Base-by-base conservation (phyloP, 768 basidiomycete species). In the Mycena chlorophos region DNA sequence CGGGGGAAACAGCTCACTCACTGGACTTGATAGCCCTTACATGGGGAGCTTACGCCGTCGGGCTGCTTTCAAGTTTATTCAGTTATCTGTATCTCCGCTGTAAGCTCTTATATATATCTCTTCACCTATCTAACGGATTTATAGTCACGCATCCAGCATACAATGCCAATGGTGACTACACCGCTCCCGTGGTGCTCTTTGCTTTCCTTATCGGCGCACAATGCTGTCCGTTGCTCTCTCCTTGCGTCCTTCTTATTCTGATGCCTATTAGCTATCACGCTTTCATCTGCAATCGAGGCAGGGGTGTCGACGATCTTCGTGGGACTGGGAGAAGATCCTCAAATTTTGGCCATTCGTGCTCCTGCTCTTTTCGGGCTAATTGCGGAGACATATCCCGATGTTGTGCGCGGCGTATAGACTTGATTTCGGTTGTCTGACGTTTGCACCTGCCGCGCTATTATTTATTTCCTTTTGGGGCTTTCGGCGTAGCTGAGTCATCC, bases 241-340 rank as follows among this genome's bases (percentile, higher is more conserved):
- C n/a, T 37, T 30, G 40, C 13, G 42, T 30, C 23, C 23, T 22
- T 25, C 34, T 22, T 14, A 50, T 30, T 53, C 59, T 55, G 52
- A 27, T 58, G 38, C 23, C 39, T 12, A 49, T 29, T 57, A 89
- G 87, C 83, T 16, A 69, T 88, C 57, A 89, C 88, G 5, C 72
- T 89, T 57, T 82, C 83, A 2, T 85, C 86, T 13, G 84, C 87
- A 3, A 84, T 91, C 61, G 90, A 93, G 66, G 90, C 89, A 14
- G 92, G 91, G 48, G 91, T 94, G 1, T 92, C 90, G 2, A 93
- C 91, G 2, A 91, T 93, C 30, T 91, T 93, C 66, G 91, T 94
- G 28, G 91, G 90, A 6, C 76, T 94, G 8, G 90, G 84, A 49
- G 91, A 94, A 68, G 89, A 94, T 65, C 91, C 90, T 3, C 83